These are phyloP conservation scores for Hericium erinaceus DNA, from an alignment of 768 basidiomycete species.

Conservation along the genomic window DNA sequence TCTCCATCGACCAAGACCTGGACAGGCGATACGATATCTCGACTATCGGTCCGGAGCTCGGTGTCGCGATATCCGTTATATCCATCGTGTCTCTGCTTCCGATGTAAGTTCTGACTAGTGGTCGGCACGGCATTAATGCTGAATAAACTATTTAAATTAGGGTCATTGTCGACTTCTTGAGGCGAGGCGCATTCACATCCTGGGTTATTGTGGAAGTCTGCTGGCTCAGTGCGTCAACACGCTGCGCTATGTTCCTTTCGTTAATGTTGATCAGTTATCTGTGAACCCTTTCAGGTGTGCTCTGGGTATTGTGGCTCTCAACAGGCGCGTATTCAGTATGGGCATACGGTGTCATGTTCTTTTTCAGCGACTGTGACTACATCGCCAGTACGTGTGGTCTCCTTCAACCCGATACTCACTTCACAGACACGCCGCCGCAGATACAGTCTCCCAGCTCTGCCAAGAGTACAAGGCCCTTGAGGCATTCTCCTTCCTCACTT, in stretches of 20 bases:
- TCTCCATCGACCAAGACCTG: not conserved
- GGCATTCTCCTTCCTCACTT: slow-evolving; percentile 29
- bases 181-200: slow-evolving; percentile 30
- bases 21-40: not conserved
- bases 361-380: slow-evolving; percentile 4
- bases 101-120: not conserved
- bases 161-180: slow-evolving; percentile 24
- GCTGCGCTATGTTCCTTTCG: not conserved
- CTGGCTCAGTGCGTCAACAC: slow-evolving; percentile 25
- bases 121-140: not conserved
- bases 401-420: not conserved
- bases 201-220: slow-evolving; percentile 28
- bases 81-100: not conserved
- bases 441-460: slow-evolving; percentile 14
- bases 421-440: not conserved
- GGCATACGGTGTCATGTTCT: not conserved
- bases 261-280: not conserved
- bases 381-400: slow-evolving; percentile 4
- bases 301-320: slow-evolving; percentile 33
- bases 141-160: slow-evolving; percentile 15
- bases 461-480: slow-evolving; percentile 22
- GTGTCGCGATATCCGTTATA: not conserved
- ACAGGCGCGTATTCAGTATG: slow-evolving; percentile 22
- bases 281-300: slow-evolving; percentile 16
- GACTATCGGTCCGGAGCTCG: not conserved